Conservation (phyloP, 2,329 filamentous ascomycete genomes). For the Pseudopyrenochaeta lycopersici region DNA sequence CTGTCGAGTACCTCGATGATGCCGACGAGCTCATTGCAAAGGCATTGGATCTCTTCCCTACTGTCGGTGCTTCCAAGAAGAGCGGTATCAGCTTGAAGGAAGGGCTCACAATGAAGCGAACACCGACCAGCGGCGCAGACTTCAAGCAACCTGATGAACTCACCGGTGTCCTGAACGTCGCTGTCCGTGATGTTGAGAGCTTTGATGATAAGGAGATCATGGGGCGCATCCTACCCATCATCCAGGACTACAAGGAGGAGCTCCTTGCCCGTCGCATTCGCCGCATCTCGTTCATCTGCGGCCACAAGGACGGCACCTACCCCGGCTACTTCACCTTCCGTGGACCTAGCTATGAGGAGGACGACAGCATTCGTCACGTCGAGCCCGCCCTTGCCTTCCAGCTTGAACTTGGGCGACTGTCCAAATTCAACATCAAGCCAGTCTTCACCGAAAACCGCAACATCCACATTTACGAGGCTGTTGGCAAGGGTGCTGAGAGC, state of each 20-base stretch:
- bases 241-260: conserved; percentile 84
- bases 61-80: conserved; percentile 64
- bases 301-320: conserved; percentile 91
- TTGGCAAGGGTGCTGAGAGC: conserved; percentile 92
- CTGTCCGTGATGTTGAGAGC: conserved; percentile 86
- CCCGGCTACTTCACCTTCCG: conserved; percentile 99
- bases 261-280: conserved; percentile 82
- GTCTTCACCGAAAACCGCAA: conserved; percentile 99
- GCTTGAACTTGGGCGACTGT: conserved; percentile 90
- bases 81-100: conserved; percentile 52
- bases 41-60: conserved; percentile 84
- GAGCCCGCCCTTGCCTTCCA: conserved; percentile 98
- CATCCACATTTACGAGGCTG: conserved; percentile 97
- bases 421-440: conserved; percentile 97
- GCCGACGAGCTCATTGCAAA: conserved; percentile 85
- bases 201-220: conserved; percentile 83
- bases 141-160: conserved; percentile 76
- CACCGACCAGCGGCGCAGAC: conserved; percentile 54
- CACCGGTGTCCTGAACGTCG: conserved; percentile 91
- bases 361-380: conserved; percentile 94
- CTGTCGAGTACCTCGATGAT: conserved; percentile 92
- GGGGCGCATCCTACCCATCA: conserved; percentile 75
- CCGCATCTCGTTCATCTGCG: conserved; percentile 94
- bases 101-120: conserved; percentile 71
- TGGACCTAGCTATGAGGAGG: conserved; percentile 86